Percentiles rank a stretch among this genome's conserved stretches.
phyloP scores from a whole-genome alignment of 768 basidiomycete species.

The Podaxis sp. region DNA sequence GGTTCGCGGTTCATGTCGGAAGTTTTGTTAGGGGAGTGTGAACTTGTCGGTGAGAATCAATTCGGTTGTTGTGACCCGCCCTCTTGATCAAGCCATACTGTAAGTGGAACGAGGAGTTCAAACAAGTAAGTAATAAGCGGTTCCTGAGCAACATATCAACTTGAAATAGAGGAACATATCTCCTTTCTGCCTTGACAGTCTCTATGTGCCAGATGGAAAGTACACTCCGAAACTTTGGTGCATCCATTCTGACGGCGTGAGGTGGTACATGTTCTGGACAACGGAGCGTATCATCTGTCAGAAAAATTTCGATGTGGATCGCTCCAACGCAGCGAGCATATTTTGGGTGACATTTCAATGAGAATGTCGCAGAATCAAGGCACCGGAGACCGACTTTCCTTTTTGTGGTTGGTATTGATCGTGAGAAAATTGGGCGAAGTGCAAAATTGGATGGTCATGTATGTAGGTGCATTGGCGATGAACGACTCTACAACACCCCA shows the following conservation, averaged over 20 bases:
- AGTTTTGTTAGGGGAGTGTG: background rate
- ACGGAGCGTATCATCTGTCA: background rate
- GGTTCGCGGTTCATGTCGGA: background rate
- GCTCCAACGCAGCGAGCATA: background rate
- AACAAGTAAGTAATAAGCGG: background rate
- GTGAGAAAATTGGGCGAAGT: slow-evolving; percentile 12
- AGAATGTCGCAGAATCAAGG: background rate
- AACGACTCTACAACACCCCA: slow-evolving; percentile 24
- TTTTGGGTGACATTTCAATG: background rate
- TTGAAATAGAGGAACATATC: background rate
- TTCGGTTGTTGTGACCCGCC: background rate
- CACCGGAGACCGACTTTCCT: slow-evolving; percentile 1
- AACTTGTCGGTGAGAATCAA: background rate
- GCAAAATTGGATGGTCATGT: slow-evolving; percentile 11
- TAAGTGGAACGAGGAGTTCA: background rate
- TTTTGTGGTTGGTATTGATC: background rate
- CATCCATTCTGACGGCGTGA: background rate
- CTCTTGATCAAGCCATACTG: background rate
- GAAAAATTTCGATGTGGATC: slow-evolving; percentile 1
- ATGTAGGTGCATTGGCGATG: slow-evolving; percentile 23
- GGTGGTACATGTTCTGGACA: background rate
- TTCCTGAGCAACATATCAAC: background rate
- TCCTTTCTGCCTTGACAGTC: background rate
- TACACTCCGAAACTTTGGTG: background rate
- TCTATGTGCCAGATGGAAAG: background rate